Conservation (phyloP, 257 asterid species). For the Nicotiana noctiflora region DNA sequence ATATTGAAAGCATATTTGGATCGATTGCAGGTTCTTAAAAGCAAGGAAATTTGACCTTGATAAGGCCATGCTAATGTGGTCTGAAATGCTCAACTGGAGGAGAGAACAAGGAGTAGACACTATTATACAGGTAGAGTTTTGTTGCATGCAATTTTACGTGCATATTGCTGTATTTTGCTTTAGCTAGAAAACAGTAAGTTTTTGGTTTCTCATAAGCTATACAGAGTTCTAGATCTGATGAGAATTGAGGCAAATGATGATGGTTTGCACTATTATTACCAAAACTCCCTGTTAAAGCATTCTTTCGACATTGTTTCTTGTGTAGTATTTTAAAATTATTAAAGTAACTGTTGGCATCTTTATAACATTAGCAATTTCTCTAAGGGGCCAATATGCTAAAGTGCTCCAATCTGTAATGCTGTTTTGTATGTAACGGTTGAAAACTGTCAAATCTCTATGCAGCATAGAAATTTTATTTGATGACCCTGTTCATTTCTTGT, state of each 20-base stretch:
- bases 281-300: background rate
- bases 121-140: conserved; percentile 58
- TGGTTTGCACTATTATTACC: background rate
- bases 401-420: background rate
- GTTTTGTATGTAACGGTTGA: background rate
- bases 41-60: conserved; percentile 97
- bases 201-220: background rate
- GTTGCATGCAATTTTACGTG: background rate
- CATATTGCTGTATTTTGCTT: background rate
- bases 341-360: background rate
- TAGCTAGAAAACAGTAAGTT: background rate
- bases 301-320: background rate
- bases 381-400: background rate
- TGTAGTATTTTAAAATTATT: background rate
- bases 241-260: background rate
- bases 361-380: background rate
- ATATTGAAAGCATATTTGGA: background rate
- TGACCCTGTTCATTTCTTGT: background rate
- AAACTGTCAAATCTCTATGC: background rate
- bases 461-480: background rate
- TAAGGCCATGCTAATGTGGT: conserved; percentile 88
- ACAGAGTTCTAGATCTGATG: background rate
- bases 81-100: conserved; percentile 96
- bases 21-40: conserved; percentile 63
- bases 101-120: conserved; percentile 77